Base-by-base conservation (phyloP, 331 rosid species). In the Ulmus americana region DNA sequence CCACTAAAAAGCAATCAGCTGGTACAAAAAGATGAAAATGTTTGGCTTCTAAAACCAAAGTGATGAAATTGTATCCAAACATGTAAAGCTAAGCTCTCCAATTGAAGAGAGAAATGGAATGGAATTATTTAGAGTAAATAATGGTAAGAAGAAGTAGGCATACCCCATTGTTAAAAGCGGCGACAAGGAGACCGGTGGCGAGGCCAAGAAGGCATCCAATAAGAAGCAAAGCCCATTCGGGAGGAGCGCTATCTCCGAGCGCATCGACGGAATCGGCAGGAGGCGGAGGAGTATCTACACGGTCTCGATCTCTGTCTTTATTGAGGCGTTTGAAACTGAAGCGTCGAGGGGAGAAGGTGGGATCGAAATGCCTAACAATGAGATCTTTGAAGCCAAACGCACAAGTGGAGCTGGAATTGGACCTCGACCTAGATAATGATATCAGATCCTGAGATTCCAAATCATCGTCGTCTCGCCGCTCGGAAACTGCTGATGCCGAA, bases 151-250 rank as follows among this genome's bases (percentile, higher is more conserved):
- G 5, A 1, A 14, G 13, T n/a, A 53, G 64, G 59, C 85, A 40
- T 59, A 90, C 97, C 83, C 97, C 95, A 63, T 81, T 87, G 86
- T 87, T 90, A 83, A 90, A 90, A 51, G 82, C 83, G 5, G 97
- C 97, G 8, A 90, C 97, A 44, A 84, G 75, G 74, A 90, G 97
- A 45, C 97, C 97, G 50, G 97, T 90, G 71, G 94, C 85, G 45
- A 90, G 94, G 70, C 97, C 97, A 39, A 90, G 88, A 64, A 90
- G 78, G 81, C 97, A 87, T 35, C 90, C 97, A 62, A 90, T 59
- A 46, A 90, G 91, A 35, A 90, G 88, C 79, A 90, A 71, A 3
- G 87, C 95, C 97, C 97, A 90, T 74, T 90, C 97, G 45, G 97
- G 97, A 57, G 97, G 95, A 18, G 95, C 90, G 70, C 86, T 75